phyloP scores from a whole-genome alignment of 1,284 basidiomycete genomes.

The Caloboletus inedulis region DNA sequence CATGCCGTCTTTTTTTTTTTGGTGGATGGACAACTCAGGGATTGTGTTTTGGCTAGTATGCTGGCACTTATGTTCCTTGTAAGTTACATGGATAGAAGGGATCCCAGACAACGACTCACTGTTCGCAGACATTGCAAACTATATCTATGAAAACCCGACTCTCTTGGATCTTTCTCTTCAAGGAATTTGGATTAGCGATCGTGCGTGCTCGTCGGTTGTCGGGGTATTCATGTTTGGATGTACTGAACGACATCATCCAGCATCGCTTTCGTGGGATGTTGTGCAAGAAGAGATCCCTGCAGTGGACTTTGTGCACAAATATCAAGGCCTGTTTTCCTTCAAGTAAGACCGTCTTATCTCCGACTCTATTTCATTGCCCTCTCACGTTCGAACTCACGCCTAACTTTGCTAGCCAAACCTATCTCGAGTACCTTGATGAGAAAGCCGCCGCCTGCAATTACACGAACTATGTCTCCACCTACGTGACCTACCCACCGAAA shows the following conservation, averaged over 20 bases:
- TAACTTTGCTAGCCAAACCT: constrained; percentile 47
- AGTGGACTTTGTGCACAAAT: constrained; percentile 69
- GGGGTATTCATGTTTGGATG: not conserved
- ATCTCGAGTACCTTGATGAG: constrained; percentile 56
- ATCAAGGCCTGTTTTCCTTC: constrained; percentile 63
- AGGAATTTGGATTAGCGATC: constrained; percentile 72
- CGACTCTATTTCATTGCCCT: too few species aligned
- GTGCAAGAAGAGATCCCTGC: constrained; percentile 67
- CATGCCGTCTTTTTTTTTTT: constrained; percentile 2
- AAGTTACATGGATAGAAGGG: constrained; percentile 2
- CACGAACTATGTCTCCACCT: constrained; percentile 56
- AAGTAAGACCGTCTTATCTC: constrained; percentile 42
- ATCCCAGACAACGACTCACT: not conserved
- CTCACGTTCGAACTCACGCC: not conserved
- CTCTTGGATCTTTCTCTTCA: constrained; percentile 55
- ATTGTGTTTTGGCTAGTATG: constrained; percentile 41
- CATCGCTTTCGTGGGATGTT: constrained; percentile 55
- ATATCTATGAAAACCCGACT: constrained; percentile 58
- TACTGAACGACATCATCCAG: constrained; percentile 29
- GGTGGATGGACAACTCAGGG: not conserved
- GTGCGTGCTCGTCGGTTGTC: constrained; percentile 38
- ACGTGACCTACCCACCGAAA: constrained; percentile 63
- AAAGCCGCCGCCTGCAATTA: constrained; percentile 58
- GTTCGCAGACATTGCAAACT: constrained; percentile 65
- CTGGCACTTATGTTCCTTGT: constrained; percentile 60